Percentiles rank a stretch among this genome's conserved stretches.
These are phyloP conservation scores for Sextonia rubra DNA, from an alignment of 164 flowering plant species.

Conservation along the genomic window DNA sequence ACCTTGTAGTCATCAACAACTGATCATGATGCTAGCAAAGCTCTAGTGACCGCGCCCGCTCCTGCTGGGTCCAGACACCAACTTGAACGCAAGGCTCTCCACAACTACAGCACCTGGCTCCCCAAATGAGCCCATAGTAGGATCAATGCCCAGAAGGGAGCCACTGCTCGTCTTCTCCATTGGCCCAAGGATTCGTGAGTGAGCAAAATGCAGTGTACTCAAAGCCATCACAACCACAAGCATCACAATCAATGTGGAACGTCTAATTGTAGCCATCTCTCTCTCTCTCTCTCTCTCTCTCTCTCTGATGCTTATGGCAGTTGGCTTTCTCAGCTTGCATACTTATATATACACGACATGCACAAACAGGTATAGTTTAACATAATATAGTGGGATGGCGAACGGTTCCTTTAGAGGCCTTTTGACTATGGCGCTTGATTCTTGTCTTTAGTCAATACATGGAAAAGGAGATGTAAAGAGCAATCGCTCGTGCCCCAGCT, in stretches of 20 bases:
- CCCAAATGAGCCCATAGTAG: neutral
- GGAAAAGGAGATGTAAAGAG: no score
- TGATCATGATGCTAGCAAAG: neutral
- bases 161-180: neutral
- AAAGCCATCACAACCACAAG: neutral
- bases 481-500: no score
- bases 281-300: no score
- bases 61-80: neutral
- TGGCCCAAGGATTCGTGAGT: neutral
- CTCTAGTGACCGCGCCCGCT: neutral
- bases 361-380: no score
- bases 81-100: neutral
- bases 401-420: no score
- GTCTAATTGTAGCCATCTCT: neutral
- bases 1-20: no score
- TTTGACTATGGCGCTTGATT: no score
- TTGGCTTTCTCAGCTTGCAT: no score
- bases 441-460: no score
- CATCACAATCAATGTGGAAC: neutral
- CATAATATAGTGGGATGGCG: no score
- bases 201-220: neutral
- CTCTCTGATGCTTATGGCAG: neutral
- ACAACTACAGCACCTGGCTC: neutral
- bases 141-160: neutral
- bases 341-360: no score